Conservation (phyloP, 805 yeast genomes). For the Sporopachydermia lactativora region DNA sequence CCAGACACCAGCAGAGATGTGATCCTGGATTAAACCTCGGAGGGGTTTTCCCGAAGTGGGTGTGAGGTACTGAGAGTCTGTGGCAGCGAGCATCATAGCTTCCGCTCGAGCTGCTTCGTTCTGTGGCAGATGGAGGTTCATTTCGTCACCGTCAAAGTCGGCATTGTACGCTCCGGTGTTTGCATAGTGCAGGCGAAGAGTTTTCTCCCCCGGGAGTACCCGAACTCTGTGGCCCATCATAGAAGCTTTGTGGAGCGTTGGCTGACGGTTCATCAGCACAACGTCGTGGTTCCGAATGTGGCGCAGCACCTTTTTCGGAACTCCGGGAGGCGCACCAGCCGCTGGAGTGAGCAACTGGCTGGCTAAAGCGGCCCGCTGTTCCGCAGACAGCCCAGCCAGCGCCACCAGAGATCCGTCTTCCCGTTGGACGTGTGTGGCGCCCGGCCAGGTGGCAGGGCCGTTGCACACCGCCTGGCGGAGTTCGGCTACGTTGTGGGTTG, state of each 20-base stretch:
- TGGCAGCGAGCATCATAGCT: slow-evolving; percentile 87
- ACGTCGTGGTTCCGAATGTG: slow-evolving; percentile 93
- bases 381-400: slow-evolving; percentile 76
- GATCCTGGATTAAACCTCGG: slow-evolving; percentile 98
- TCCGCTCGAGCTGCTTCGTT: slow-evolving; percentile 95
- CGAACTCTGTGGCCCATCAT: slow-evolving; percentile 99
- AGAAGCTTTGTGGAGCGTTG: slow-evolving; percentile 96
- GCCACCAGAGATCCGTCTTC: slow-evolving; percentile 85
- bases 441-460: slow-evolving; percentile 98
- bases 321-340: slow-evolving; percentile 34
- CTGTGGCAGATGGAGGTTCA: slow-evolving; percentile 99
- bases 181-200: slow-evolving; percentile 92
- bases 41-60: slow-evolving; percentile 98
- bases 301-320: slow-evolving; percentile 87
- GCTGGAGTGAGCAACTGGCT: slow-evolving; percentile 88
- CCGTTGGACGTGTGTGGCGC: slow-evolving; percentile 90
- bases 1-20: slow-evolving; percentile 98
- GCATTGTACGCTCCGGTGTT: slow-evolving; percentile 99
- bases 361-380: slow-evolving; percentile 91
- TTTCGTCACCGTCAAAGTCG: slow-evolving; percentile 98
- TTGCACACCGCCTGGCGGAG: slow-evolving; percentile 89
- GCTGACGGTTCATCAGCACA: slow-evolving; percentile 97
- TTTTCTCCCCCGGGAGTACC: slow-evolving; percentile 94
- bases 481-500: slow-evolving; percentile 79
- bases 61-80: slow-evolving; percentile 93